Evolutionary conservation across 2,329 filamentous ascomycete species (phyloP), one percentile per base, ranked within the genome.

Genomic region (Fusarium longipes): DNA sequence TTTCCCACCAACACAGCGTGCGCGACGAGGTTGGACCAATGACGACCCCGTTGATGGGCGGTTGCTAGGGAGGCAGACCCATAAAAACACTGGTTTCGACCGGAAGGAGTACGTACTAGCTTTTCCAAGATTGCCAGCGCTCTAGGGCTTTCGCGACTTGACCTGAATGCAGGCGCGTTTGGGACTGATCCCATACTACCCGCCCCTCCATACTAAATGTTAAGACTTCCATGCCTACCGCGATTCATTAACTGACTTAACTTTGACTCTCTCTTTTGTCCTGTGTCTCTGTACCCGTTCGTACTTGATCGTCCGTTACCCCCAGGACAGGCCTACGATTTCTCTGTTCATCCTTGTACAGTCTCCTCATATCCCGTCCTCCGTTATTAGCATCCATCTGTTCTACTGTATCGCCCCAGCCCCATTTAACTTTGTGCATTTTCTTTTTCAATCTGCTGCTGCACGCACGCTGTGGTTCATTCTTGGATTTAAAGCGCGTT

Each of bases 31-130:
- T 52, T 68, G 60, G 63, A 38, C 84, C 83, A 86, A 86, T 85
- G 54, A 76, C 24, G 70, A 15, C 8, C 9, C 74, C 49, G 87
- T 89, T 89, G 86, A 85, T 71, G 77, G 70, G 84, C 77, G 74
- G 85, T 87, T 86, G 60, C 60, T 30, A 63, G 27, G 62, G 47
- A 32, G 47, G 10, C 15, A 40, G 54, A 20, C 35, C 62, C 62
- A 49, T 29, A 40, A 64, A 63, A 63, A 63, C 59, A 63, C 27
- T 51, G 44, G 27, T 51, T 57, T 51, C 29, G 42, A 50, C 44
- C 40, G 44, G 55, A 56, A 48, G 35, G 50, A 18, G 45, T 66
- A 65, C 62, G 62, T 65, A n/a, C n/a, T n/a, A 65, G 49, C 56
- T 61, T 66, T 49, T 47, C 54, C 60, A 42, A 63, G 49, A 44